Conservation (phyloP, 1,139 yeast genomes). For the Suzukiozyma palmioleophila region DNA sequence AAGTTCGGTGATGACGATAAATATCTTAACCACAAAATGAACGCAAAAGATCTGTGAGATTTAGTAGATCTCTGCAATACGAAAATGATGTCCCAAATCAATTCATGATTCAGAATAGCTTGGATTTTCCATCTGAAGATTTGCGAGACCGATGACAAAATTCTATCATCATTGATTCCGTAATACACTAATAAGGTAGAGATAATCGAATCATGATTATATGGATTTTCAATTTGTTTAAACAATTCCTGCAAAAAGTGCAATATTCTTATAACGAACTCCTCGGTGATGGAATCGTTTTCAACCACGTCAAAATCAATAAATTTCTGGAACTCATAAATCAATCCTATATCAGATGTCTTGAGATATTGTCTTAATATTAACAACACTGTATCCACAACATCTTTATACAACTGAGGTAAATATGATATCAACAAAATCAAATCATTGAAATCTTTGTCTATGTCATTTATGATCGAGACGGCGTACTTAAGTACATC, state of each 20-base stretch:
- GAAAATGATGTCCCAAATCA: slow-evolving; percentile 46
- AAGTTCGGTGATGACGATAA: slow-evolving; percentile 24
- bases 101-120: slow-evolving; percentile 16
- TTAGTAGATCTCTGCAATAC: slow-evolving; percentile 26
- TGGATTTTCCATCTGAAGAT: slow-evolving; percentile 48
- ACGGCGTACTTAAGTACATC: neutral
- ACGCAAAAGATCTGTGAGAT: slow-evolving; percentile 39
- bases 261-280: neutral
- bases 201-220: slow-evolving; percentile 14
- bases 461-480: slow-evolving; percentile 6
- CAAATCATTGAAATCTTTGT: slow-evolving; percentile 11
- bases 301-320: slow-evolving; percentile 5
- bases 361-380: slow-evolving; percentile 6
- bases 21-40: slow-evolving; percentile 54
- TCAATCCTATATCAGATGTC: slow-evolving; percentile 2
- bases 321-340: slow-evolving; percentile 4
- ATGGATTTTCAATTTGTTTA: neutral
- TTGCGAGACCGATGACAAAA: slow-evolving; percentile 32
- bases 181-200: slow-evolving; percentile 25
- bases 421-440: slow-evolving; percentile 15
- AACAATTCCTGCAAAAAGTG: neutral
- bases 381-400: slow-evolving; percentile 12
- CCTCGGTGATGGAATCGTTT: neutral
- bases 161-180: slow-evolving; percentile 26
- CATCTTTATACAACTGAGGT: slow-evolving; percentile 15